phyloP scores from a whole-genome alignment of 1,284 basidiomycete genomes.

The Austroboletus novae-zelandiae region DNA sequence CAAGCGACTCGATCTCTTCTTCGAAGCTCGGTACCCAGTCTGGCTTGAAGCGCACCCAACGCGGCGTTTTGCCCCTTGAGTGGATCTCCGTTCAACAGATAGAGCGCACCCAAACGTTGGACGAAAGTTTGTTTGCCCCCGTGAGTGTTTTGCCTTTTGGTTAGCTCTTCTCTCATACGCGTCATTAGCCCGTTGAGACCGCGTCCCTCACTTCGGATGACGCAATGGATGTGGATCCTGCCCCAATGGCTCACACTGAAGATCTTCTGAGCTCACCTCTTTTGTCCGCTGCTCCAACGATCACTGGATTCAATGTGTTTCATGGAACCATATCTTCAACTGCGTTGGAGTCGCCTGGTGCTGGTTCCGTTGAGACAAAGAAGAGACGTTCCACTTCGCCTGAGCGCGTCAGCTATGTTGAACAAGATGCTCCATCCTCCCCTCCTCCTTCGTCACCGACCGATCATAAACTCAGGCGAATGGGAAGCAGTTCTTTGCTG shows the following conservation, averaged over 20 bases:
- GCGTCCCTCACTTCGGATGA: conserved; percentile 50
- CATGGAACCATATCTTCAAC: conserved; percentile 54
- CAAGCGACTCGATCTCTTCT: conserved; percentile 24
- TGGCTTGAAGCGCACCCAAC: conserved; percentile 52
- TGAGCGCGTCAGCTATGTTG: conserved; percentile 41
- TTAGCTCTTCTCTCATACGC: neutral
- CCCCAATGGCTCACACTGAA: conserved; percentile 27
- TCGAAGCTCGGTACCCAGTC: conserved; percentile 40
- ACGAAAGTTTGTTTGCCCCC: conserved; percentile 28
- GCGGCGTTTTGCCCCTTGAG: conserved; percentile 57
- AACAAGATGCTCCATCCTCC: conserved; percentile 49
- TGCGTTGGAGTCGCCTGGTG: conserved; percentile 38
- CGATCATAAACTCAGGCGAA: conserved; percentile 60
- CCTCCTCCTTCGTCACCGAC: conserved; percentile 67
- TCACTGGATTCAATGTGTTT: conserved; percentile 59
- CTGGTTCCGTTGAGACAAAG: conserved; percentile 44
- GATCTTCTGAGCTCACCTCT: conserved; percentile 40
- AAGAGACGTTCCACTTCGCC: conserved; percentile 73
- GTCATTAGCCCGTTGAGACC: conserved; percentile 35
- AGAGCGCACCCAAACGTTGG: conserved; percentile 22
- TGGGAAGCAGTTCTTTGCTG: conserved; percentile 44
- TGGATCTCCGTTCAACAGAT: conserved; percentile 47
- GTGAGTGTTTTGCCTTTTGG: conserved; percentile 27
- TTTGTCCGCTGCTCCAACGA: conserved; percentile 51
- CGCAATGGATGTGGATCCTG: conserved; percentile 74